Percentiles rank a stretch among this genome's conserved stretches.
Evolutionary conservation across 768 basidiomycete genomes (phyloP).

Genomic region (Hysterangium stoloniferum): DNA sequence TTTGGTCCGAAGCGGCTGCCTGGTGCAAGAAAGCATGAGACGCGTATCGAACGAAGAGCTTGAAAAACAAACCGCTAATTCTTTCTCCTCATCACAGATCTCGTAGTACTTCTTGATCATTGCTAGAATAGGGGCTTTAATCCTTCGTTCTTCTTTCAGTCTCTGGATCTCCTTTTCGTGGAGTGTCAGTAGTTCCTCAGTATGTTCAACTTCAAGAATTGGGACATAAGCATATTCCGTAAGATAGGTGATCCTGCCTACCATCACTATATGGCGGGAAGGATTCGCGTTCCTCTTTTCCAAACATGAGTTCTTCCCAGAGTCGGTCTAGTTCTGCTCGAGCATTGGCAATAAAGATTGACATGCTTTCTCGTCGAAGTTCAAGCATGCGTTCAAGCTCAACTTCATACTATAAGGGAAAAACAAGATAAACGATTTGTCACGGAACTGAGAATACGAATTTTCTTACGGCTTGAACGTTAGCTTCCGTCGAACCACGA

Average conservation of each 20-base stretch:
- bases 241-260: slow-evolving; percentile 37
- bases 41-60: not conserved
- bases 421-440: not conserved
- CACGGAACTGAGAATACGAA: not conserved
- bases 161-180: slow-evolving; percentile 82
- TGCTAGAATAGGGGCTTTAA: slow-evolving; percentile 68
- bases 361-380: slow-evolving; percentile 82
- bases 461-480: slow-evolving; percentile 47
- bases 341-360: slow-evolving; percentile 73
- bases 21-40: slow-evolving; percentile 6
- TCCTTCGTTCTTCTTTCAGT: slow-evolving; percentile 74
- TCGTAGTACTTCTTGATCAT: slow-evolving; percentile 84
- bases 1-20: slow-evolving; percentile 73
- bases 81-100: slow-evolving; percentile 84
- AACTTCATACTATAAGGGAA: slow-evolving; percentile 53
- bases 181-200: slow-evolving; percentile 75
- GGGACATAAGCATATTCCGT: not conserved
- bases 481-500: slow-evolving; percentile 72
- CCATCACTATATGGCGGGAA: slow-evolving; percentile 83
- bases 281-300: slow-evolving; percentile 71
- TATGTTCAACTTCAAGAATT: slow-evolving; percentile 60
- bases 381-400: slow-evolving; percentile 89
- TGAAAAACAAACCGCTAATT: slow-evolving; percentile 45
- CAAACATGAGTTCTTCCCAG: slow-evolving; percentile 83
- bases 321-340: slow-evolving; percentile 71